Evolutionary conservation across 768 basidiomycete species (phyloP).

Genomic region (Tricholomella constricta): DNA sequence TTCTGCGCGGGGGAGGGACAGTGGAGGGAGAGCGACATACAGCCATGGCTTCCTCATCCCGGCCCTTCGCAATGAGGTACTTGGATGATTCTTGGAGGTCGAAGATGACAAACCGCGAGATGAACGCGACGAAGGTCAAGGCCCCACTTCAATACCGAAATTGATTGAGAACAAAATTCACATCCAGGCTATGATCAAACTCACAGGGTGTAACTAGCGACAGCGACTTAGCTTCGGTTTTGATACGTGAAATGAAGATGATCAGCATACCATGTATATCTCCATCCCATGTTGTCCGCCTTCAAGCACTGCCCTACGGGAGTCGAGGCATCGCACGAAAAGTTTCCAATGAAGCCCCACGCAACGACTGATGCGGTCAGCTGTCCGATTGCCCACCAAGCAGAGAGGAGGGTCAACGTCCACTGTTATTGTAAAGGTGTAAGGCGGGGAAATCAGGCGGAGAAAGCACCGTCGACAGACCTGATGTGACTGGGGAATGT

Average conservation of each 20-base stretch:
- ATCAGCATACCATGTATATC: conserved; percentile 49
- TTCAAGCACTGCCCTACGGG: conserved; percentile 42
- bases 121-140: conserved; percentile 54
- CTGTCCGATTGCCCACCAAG: conserved; percentile 56
- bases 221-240: not conserved
- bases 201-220: conserved; percentile 42
- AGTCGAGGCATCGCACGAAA: conserved; percentile 45
- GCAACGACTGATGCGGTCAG: conserved; percentile 52
- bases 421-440: conserved; percentile 30
- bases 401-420: conserved; percentile 56
- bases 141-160: conserved; percentile 40
- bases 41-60: conserved; percentile 56
- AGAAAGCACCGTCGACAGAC: conserved; percentile 10
- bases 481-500: conserved; percentile 45
- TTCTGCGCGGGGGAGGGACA: not conserved
- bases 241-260: conserved; percentile 2
- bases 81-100: conserved; percentile 64
- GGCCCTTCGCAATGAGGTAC: conserved; percentile 57
- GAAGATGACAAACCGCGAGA: conserved; percentile 57
- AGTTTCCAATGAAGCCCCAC: conserved; percentile 58
- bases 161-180: not conserved
- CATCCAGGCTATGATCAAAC: conserved; percentile 3
- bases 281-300: conserved; percentile 60
- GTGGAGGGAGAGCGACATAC: conserved; percentile 23
- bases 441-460: not conserved